Conservation (phyloP, 2,329 filamentous ascomycete genomes). For the Hypoxylon sp. region DNA sequence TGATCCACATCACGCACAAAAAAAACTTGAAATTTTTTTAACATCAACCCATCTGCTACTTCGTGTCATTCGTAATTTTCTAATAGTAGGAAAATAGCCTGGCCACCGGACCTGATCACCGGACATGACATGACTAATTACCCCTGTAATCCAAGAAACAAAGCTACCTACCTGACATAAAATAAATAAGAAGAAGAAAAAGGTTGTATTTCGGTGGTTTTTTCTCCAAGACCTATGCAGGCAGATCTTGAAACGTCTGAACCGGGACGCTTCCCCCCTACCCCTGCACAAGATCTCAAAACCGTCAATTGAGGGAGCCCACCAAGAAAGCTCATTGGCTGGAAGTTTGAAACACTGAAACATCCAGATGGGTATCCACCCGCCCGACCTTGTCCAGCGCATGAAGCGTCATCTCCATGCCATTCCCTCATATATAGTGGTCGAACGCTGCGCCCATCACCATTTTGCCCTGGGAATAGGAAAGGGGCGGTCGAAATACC, state of each 20-base stretch:
- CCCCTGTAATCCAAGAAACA: constrained; percentile 17
- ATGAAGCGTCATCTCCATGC: constrained; percentile 43
- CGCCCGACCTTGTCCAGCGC: constrained; percentile 24
- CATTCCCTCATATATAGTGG: constrained; percentile 37
- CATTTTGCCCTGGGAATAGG: neutral
- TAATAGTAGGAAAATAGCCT: constrained; percentile 17
- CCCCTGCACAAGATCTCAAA: constrained; percentile 42
- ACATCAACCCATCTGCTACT: constrained; percentile 6
- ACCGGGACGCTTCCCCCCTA: constrained; percentile 21
- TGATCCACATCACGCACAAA: constrained; percentile 34
- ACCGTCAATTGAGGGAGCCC: constrained; percentile 38
- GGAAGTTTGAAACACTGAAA: constrained; percentile 43
- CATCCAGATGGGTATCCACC: constrained; percentile 29
- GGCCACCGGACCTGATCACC: constrained; percentile 13
- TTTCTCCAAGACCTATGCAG: constrained; percentile 26
- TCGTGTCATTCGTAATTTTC: constrained; percentile 9
- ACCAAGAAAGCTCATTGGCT: constrained; percentile 29
- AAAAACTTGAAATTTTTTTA: constrained; percentile 23
- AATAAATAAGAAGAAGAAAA: constrained; percentile 15
- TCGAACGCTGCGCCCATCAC: constrained; percentile 17
- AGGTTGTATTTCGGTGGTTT: constrained; percentile 32
- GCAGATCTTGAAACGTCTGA: constrained; percentile 42
- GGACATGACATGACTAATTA: constrained; percentile 15
- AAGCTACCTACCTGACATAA: constrained; percentile 20
- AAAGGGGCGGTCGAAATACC: constrained; percentile 16